Evolutionary conservation across 805 yeast species (phyloP), one percentile per base, ranked within the genome.

Genomic region (Barnettozyma wickerhamii): DNA sequence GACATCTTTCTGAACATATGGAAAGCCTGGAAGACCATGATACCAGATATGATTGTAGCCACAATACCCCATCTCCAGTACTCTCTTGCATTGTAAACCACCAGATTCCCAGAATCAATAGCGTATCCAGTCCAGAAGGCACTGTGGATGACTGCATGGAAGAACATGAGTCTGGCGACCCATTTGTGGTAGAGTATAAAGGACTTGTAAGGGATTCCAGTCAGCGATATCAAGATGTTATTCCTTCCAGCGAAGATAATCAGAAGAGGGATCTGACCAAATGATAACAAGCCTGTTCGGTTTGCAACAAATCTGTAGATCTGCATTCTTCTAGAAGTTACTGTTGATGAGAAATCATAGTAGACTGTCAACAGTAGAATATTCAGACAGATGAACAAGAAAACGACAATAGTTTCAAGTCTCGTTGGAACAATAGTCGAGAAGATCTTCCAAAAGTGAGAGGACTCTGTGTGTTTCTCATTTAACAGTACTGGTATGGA

Each of bases 231-330:
- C 46, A 84, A 56, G 29, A 85, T 65, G 57, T 81, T 85, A 60
- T 83, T 85, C 50, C 95, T 65, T 12, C 88, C 84, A 6, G 86
- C 81, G 55, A 84, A 78, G 30, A 84, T 58, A 21, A 79, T 67
- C 29, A 79, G 53, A 7, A 72, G 50, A 1, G 93, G 91, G 39
- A 80, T 40, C 30, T 59, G 53, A 2, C 64, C 65, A 49, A 66
- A 60, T 9, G 58, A 42, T 2, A 55, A 31, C 1, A 53, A 29
- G n/a, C 53, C 58, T 5, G 58, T 52, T 42, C 59, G 45, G 35
- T 55, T 46, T 3, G 51, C 58, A 21, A 53, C 15, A 12, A 39
- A 30, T 13, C 19, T 19, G 13, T 4, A 17, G 7, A 39, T 4
- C 20, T 40, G 46, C 1, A 19, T 1, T 1, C 19, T 20, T 23